Evolutionary conservation across 1,284 basidiomycete species (phyloP).

Genomic region (Apiotrichum siamense): DNA sequence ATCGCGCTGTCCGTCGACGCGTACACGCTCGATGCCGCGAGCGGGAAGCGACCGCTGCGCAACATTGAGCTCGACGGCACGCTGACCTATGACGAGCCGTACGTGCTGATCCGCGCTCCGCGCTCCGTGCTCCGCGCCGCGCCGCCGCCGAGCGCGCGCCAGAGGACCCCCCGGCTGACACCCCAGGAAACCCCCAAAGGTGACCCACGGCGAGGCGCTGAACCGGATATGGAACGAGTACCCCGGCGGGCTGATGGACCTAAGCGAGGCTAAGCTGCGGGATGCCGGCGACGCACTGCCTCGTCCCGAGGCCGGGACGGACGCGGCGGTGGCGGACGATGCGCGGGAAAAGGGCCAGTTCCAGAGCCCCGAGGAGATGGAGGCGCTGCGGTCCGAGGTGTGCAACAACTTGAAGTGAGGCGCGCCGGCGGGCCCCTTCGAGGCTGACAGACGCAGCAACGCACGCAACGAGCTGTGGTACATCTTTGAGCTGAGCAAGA

Average conservation of each 20-base stretch:
- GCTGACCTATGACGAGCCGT: constrained; percentile 29
- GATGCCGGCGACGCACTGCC: constrained; percentile 14
- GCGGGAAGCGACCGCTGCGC: constrained; percentile 21
- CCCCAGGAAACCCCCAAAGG: constrained; percentile 13
- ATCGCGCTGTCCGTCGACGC: constrained; percentile 27
- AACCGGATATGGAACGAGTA: constrained; percentile 41
- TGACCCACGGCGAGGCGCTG: constrained; percentile 32
- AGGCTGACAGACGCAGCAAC: constrained; percentile 18
- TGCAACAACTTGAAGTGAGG: constrained; percentile 36
- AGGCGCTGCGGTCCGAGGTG: constrained; percentile 30
- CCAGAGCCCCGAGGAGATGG: constrained; percentile 38
- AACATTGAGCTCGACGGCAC: constrained; percentile 29
- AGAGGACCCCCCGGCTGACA: not conserved
- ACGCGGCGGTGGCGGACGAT: constrained; percentile 6
- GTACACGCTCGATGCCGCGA: constrained; percentile 26
- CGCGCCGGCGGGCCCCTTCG: no score
- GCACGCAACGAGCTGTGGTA: constrained; percentile 45
- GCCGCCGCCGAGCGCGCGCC: no score
- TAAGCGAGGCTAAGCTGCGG: constrained; percentile 27
- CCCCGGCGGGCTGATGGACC: constrained; percentile 35
- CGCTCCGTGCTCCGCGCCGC: no score
- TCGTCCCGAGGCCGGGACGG: constrained; percentile 1
- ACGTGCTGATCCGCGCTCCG: no score
- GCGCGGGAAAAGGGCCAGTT: constrained; percentile 18
- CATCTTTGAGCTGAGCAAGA: constrained; percentile 38